Percentiles rank a stretch among this genome's conserved stretches.
phyloP scores from a whole-genome alignment of 768 basidiomycete genomes.

The Boletales sp. region DNA sequence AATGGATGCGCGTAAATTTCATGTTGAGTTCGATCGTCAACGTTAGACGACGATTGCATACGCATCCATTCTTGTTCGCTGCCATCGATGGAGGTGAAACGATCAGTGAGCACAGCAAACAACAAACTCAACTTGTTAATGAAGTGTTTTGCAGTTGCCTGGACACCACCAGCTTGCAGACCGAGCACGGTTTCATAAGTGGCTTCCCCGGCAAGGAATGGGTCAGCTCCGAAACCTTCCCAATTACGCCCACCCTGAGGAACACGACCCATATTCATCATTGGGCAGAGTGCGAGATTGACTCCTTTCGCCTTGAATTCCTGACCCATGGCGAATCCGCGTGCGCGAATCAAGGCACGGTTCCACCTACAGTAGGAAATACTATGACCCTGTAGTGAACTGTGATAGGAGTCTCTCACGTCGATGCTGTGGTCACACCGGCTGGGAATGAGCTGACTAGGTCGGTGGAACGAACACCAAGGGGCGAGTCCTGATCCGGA shows the following conservation, averaged over 20 bases:
- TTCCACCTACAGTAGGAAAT: conserved; percentile 52
- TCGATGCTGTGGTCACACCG: conserved; percentile 78
- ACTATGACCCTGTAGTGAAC: background rate
- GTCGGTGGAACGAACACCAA: conserved; percentile 75
- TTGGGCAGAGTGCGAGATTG: conserved; percentile 72
- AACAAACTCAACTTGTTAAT: conserved; percentile 58
- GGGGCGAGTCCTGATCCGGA: conserved; percentile 56
- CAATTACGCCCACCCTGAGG: conserved; percentile 84
- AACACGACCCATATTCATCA: conserved; percentile 85
- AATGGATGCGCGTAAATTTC: conserved; percentile 58
- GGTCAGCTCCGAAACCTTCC: conserved; percentile 95
- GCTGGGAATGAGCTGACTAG: conserved; percentile 78
- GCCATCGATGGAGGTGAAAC: background rate
- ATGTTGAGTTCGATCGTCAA: conserved; percentile 45
- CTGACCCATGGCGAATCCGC: conserved; percentile 74
- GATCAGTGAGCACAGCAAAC: background rate
- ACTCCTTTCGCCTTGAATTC: conserved; percentile 86
- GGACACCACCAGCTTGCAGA: conserved; percentile 73
- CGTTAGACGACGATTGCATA: conserved; percentile 31
- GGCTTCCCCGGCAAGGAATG: conserved; percentile 74
- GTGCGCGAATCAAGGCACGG: conserved; percentile 68
- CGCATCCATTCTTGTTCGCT: conserved; percentile 38
- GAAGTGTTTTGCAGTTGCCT: conserved; percentile 84
- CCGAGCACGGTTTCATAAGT: conserved; percentile 79
- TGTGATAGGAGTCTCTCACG: conserved; percentile 42